Base-by-base conservation (phyloP, 305 asterid species). In the Solanum aculeatissimum region DNA sequence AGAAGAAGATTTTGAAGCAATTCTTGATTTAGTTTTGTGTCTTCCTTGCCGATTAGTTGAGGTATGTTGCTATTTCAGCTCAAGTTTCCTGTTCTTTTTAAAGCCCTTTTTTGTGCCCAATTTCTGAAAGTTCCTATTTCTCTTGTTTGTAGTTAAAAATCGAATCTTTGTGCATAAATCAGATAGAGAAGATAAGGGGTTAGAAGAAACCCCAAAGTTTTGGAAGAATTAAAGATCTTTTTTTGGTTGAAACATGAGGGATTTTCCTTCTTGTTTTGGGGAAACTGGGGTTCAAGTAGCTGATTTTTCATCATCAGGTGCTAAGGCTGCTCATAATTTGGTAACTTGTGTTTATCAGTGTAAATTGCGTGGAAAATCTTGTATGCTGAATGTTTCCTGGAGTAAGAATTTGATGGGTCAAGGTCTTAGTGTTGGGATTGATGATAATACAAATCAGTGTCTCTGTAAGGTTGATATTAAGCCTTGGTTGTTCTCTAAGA, bases 201-300 rank as follows among this genome's bases (percentile, higher is more conserved):
- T 23, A 53, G 81, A 75, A 65, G 84, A 58, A 43, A 60, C 55
- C 23, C 38, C 12, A 70, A 54, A 57, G 77, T 77, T 66, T 10
- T 35, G 65, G 54, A 84, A 69, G 79, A 80, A 62, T 53, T 47
- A 7, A 55, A 9, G 38, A n/a, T 74, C 58, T 12, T 84, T 19
- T 84, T 43, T 35, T 53, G 65, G 19, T 53, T 53, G 68, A 69
- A 87, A 85, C n/a, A 93, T 93, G 97, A 93, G 88, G 87, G 97
- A 93, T 89, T 93, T 93, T 68, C 97, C 97, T 47, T 90, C 97
- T 82, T 93, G 97, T 86, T 93, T 92, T 85, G 95, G 95, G 86
- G 97, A 93, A 90, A 93, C 89, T 87, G 95, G 95, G 80, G 95
- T 93, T 85, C 94, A 92, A 87, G 97, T 93, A 77, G 97, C 94